A percentile compares a stretch with the other conserved stretches of the same genome.
Conservation (phyloP, 176 grass and related monocot genomes). For the Oryza brachyantha region DNA sequence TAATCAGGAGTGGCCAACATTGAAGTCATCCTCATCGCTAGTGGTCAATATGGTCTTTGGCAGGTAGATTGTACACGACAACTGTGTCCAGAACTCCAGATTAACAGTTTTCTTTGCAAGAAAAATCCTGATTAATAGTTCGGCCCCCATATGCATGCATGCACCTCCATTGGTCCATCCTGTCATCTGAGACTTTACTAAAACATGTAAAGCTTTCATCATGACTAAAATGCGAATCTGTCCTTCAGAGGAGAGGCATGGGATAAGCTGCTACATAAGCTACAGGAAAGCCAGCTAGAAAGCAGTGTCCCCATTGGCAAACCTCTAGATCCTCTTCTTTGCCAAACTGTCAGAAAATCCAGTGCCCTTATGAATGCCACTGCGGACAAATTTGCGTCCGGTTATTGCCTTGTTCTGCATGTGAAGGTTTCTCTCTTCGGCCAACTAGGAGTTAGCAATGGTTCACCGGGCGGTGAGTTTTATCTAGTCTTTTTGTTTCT, state of each 20-base stretch:
- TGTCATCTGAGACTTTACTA: neutral
- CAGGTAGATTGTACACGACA: conserved; percentile 10
- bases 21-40: conserved; percentile 5
- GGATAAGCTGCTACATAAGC: conserved; percentile 27
- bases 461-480: no score
- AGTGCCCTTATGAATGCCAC: neutral
- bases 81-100: neutral
- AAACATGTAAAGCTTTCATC: conserved; percentile 3
- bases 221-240: neutral
- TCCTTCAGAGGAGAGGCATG: neutral
- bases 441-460: neutral
- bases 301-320: neutral
- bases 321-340: conserved; percentile 8
- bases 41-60: conserved; percentile 29
- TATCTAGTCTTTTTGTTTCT: no score
- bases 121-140: neutral
- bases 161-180: neutral
- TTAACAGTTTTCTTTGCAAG: neutral
- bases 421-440: neutral
- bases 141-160: neutral
- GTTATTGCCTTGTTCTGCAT: conserved; percentile 4
- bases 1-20: neutral
- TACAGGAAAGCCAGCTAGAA: conserved; percentile 35
- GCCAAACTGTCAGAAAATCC: conserved; percentile 14
- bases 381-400: conserved; percentile 1